These are phyloP conservation scores for Fusarium setosum DNA, from an alignment of 2,329 filamentous ascomycete genomes.

Conservation along the genomic window DNA sequence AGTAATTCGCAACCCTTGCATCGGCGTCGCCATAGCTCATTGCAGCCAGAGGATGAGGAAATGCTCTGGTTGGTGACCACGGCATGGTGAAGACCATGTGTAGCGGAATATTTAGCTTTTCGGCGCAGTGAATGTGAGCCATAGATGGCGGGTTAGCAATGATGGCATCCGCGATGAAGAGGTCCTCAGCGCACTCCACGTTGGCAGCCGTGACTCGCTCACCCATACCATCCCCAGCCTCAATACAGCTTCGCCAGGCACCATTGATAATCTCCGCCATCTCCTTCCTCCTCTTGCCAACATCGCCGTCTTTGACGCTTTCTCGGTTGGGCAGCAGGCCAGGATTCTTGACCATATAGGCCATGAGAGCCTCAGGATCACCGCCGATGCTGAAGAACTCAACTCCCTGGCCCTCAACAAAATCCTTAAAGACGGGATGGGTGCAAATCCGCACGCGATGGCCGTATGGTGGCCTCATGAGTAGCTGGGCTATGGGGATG, in stretches of 20 bases:
- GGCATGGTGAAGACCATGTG: slow-evolving; percentile 74
- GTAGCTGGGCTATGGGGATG: slow-evolving; percentile 64
- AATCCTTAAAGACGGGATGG: slow-evolving; percentile 63
- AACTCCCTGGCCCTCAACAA: slow-evolving; percentile 62
- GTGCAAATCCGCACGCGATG: slow-evolving; percentile 69
- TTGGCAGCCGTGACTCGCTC: slow-evolving; percentile 41
- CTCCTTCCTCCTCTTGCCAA: slow-evolving; percentile 48
- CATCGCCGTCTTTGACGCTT: slow-evolving; percentile 51
- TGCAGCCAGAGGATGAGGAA: slow-evolving; percentile 52
- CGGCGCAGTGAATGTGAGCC: slow-evolving; percentile 63
- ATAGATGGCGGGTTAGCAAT: slow-evolving; percentile 66
- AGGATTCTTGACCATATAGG: slow-evolving; percentile 55
- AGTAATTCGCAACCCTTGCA: slow-evolving; percentile 37
- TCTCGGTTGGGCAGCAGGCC: slow-evolving; percentile 51
- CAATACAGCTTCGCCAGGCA: slow-evolving; percentile 51
- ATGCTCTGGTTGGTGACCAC: slow-evolving; percentile 69
- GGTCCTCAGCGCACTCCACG: slow-evolving; percentile 43
- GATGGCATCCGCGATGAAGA: slow-evolving; percentile 65
- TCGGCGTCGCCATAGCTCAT: slow-evolving; percentile 41
- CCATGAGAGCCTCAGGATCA: slow-evolving; percentile 61
- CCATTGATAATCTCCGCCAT: slow-evolving; percentile 54
- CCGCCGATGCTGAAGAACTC: slow-evolving; percentile 70
- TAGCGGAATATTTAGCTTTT: slow-evolving; percentile 60
- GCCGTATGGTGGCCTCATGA: slow-evolving; percentile 50
- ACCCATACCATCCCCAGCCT: slow-evolving; percentile 48